phyloP scores from a whole-genome alignment of 2,329 filamentous ascomycete genomes.

The Ophiostoma sp. region DNA sequence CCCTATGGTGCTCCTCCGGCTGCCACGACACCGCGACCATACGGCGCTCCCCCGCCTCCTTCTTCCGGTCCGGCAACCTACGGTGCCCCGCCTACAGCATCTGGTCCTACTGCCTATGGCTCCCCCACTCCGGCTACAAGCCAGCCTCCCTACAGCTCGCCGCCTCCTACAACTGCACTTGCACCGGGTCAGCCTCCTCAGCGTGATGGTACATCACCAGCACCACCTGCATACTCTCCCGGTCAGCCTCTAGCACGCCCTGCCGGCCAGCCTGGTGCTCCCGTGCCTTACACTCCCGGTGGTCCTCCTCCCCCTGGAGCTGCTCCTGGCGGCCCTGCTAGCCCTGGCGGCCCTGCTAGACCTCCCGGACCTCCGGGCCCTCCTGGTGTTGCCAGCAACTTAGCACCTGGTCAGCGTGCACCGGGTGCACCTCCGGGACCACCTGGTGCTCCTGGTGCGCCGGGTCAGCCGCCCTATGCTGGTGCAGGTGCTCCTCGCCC shows the following conservation, averaged over 20 bases:
- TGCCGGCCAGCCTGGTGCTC: neutral
- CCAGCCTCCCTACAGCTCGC: constrained; percentile 5
- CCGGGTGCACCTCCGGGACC: constrained; percentile 2
- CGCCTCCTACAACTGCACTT: neutral
- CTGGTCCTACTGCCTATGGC: neutral
- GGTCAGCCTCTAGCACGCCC: neutral
- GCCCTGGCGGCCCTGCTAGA: neutral
- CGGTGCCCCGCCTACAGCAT: neutral
- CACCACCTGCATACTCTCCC: neutral
- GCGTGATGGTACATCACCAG: neutral
- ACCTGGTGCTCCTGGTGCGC: constrained; percentile 8
- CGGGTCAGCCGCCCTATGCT: constrained; percentile 21
- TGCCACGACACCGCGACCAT: neutral
- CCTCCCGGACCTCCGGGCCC: neutral
- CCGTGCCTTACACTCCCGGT: neutral
- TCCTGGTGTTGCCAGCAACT: neutral
- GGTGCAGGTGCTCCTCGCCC: constrained; percentile 1
- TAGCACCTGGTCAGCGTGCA: constrained; percentile 5
- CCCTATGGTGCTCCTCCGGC: neutral
- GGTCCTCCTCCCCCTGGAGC: neutral
- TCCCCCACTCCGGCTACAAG: neutral
- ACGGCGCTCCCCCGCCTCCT: neutral
- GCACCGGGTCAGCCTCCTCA: neutral
- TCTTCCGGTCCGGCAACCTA: neutral
- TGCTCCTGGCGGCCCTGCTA: neutral